Conservation (phyloP, 2,329 filamentous ascomycete species). For the Aspergillus quadricinctus region DNA sequence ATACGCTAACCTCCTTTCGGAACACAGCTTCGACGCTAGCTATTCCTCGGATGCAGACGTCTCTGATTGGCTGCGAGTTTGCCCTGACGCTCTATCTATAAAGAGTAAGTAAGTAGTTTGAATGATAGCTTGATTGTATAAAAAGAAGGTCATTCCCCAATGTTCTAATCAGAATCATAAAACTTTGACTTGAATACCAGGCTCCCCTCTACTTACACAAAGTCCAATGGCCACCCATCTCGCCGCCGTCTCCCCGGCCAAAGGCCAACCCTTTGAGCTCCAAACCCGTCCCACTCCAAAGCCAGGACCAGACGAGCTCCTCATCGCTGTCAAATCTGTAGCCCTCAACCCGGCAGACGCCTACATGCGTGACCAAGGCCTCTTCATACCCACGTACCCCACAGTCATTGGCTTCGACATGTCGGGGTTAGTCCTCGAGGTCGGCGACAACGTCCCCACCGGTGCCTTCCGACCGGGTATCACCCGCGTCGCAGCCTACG, state of each 20-base stretch:
- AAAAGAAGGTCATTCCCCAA: constrained; percentile 1
- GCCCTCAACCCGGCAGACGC: constrained; percentile 49
- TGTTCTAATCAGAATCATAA: neutral
- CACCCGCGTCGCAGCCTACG: constrained; percentile 39
- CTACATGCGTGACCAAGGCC: constrained; percentile 40
- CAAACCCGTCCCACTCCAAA: constrained; percentile 40
- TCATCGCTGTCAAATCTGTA: constrained; percentile 46
- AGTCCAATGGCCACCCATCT: constrained; percentile 35
- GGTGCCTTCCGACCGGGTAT: constrained; percentile 27
- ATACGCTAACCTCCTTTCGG: too few species aligned
- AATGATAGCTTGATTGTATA: constrained; percentile 1
- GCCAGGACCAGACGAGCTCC: constrained; percentile 45
- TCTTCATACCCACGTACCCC: constrained; percentile 41
- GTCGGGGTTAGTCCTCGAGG: constrained; percentile 41
- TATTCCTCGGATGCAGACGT: constrained; percentile 11
- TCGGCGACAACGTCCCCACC: constrained; percentile 38
- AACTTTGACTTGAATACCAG: neutral
- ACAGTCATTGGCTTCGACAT: constrained; percentile 39
- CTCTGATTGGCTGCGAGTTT: constrained; percentile 20
- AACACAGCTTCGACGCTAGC: constrained; percentile 3
- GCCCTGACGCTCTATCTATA: neutral
- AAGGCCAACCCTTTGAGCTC: constrained; percentile 37
- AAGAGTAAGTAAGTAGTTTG: neutral
- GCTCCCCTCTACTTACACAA: neutral
- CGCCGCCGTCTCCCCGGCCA: constrained; percentile 35